Conservation (phyloP, 306 rosid species). For the Quercus ilex region DNA sequence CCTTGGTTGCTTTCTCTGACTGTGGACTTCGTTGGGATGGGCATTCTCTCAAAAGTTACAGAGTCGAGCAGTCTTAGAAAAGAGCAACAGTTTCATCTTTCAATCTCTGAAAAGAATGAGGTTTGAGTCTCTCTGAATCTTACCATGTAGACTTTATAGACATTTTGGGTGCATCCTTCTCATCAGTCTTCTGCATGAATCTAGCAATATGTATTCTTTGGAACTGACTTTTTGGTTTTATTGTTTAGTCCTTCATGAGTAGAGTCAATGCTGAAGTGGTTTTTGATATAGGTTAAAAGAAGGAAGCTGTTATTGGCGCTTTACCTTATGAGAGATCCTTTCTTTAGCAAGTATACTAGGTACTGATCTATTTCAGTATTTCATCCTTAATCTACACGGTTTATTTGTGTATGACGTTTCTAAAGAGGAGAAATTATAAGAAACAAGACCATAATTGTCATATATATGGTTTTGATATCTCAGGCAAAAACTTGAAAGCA, state of each 20-base stretch:
- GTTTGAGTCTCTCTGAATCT: slow-evolving; percentile 42
- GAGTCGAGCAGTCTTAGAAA: slow-evolving; percentile 34
- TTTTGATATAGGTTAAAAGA: slow-evolving; percentile 56
- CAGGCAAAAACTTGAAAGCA: slow-evolving; percentile 72
- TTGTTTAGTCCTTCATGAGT: neutral
- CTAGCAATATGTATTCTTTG: neutral
- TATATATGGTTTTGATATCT: neutral
- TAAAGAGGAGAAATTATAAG: neutral
- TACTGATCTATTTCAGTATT: slow-evolving; percentile 15
- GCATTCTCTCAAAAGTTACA: slow-evolving; percentile 58
- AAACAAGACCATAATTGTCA: neutral
- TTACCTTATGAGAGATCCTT: slow-evolving; percentile 96
- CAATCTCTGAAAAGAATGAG: slow-evolving; percentile 76
- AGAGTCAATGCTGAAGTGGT: slow-evolving; percentile 17
- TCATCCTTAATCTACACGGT: neutral
- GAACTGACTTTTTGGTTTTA: slow-evolving; percentile 2
- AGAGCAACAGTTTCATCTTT: slow-evolving; percentile 43
- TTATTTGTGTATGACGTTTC: slow-evolving; percentile 4
- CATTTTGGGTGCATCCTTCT: neutral
- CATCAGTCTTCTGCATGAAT: neutral
- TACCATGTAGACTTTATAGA: neutral
- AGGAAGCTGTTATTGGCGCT: slow-evolving; percentile 76
- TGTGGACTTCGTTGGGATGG: slow-evolving; percentile 53
- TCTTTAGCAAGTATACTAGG: slow-evolving; percentile 87
- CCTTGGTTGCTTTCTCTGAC: slow-evolving; percentile 89